These are phyloP conservation scores for Arthroderma sp. DNA, from an alignment of 2,329 filamentous ascomycete species.

Conservation along the genomic window DNA sequence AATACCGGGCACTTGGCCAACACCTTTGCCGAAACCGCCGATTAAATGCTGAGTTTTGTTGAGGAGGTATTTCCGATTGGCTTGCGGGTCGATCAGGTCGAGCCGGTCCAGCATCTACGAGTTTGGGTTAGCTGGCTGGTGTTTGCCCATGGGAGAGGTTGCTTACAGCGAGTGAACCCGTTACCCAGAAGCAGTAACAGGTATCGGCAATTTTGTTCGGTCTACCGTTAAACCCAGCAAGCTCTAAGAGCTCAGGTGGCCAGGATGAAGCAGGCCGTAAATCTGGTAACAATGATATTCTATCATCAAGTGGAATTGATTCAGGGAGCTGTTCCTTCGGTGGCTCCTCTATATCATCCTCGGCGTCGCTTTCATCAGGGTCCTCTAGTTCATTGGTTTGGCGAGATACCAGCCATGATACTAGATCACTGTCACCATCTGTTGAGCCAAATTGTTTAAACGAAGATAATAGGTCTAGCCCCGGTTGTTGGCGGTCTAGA, in stretches of 20 bases:
- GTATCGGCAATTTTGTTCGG: slow-evolving; percentile 88
- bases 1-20: slow-evolving; percentile 53
- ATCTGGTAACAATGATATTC: slow-evolving; percentile 17
- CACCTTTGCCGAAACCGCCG: slow-evolving; percentile 65
- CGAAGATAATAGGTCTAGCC: slow-evolving; percentile 14
- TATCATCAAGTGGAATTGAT: slow-evolving; percentile 12
- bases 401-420: slow-evolving; percentile 49
- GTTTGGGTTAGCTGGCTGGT: slow-evolving; percentile 9
- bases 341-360: not conserved
- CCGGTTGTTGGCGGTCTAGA: slow-evolving; percentile 47
- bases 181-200: slow-evolving; percentile 91
- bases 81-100: slow-evolving; percentile 43
- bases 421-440: slow-evolving; percentile 15
- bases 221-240: slow-evolving; percentile 75
- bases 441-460: not conserved
- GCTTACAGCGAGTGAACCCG: slow-evolving; percentile 45
- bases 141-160: not conserved
- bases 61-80: slow-evolving; percentile 65
- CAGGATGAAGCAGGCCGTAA: slow-evolving; percentile 10
- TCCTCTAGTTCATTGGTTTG: slow-evolving; percentile 48
- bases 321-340: slow-evolving; percentile 9
- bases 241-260: slow-evolving; percentile 26
- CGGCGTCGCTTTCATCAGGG: slow-evolving; percentile 34
- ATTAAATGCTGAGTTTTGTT: slow-evolving; percentile 77
- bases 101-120: slow-evolving; percentile 45